A percentile compares a stretch with the other conserved stretches of the same genome.
phyloP scores from a whole-genome alignment of 1,284 basidiomycete species.

The Trichosporon asahii region DNA sequence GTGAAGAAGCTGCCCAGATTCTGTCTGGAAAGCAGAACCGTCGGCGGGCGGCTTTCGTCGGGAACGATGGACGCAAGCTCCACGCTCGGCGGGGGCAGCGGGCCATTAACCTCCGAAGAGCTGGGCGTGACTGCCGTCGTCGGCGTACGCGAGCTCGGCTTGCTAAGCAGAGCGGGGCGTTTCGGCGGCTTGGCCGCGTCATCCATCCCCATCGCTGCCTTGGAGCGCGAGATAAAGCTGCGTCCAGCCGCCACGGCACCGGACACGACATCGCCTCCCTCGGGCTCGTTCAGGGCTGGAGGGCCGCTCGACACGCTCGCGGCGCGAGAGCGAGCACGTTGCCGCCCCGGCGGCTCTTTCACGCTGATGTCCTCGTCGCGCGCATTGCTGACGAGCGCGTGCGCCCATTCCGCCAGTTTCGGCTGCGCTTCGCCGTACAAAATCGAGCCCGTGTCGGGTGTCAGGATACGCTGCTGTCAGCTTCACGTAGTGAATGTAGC shows the following conservation, averaged over 20 bases:
- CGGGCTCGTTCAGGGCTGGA: neutral
- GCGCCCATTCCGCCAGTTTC: slow-evolving; percentile 64
- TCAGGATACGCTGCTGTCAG: slow-evolving; percentile 65
- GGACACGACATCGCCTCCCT: neutral
- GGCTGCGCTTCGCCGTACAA: slow-evolving; percentile 64
- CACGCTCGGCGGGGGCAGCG: slow-evolving; percentile 55
- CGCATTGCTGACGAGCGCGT: slow-evolving; percentile 67
- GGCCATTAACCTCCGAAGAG: neutral
- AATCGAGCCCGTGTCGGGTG: slow-evolving; percentile 70
- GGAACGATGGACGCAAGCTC: slow-evolving; percentile 89
- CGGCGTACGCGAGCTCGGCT: slow-evolving; percentile 32
- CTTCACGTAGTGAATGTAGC: slow-evolving; percentile 9
- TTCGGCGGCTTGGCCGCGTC: slow-evolving; percentile 43
- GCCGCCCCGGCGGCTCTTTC: slow-evolving; percentile 30
- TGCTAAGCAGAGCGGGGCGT: slow-evolving; percentile 48
- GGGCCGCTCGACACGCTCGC: slow-evolving; percentile 49
- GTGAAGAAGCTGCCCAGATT: slow-evolving; percentile 47
- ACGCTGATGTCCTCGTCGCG: slow-evolving; percentile 65
- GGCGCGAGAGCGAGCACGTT: slow-evolving; percentile 33
- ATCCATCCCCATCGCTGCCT: slow-evolving; percentile 2
- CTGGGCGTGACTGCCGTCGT: slow-evolving; percentile 32
- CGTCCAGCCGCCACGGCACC: neutral
- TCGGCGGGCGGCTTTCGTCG: slow-evolving; percentile 75
- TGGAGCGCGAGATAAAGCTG: neutral
- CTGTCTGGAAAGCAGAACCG: slow-evolving; percentile 50